Conservation (phyloP, 352 stramenopile genomes). For the Phytophthora sp. region DNA sequence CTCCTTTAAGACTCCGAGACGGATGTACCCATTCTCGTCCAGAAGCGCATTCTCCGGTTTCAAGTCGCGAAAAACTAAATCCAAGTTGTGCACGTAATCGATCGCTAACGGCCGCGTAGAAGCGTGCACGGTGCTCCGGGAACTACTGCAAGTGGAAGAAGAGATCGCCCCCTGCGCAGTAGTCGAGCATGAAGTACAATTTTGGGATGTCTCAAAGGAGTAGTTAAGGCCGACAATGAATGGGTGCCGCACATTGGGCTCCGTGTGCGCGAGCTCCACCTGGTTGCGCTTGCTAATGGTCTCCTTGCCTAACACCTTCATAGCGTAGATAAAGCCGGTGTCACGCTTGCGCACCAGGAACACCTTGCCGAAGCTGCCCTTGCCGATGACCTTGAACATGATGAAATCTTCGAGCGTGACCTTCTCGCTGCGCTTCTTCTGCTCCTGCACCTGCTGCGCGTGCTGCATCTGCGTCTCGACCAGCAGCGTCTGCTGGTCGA, state of each 20-base stretch:
- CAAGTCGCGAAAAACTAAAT: slow-evolving; percentile 97
- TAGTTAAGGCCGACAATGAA: slow-evolving; percentile 97
- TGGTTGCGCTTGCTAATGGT: slow-evolving; percentile 99
- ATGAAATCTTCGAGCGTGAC: slow-evolving; percentile 93
- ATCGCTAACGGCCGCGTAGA: slow-evolving; percentile 98
- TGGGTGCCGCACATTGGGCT: slow-evolving; percentile 96
- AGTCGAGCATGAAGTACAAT: slow-evolving; percentile 99
- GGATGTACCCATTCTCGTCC: slow-evolving; percentile 95
- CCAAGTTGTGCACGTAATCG: slow-evolving; percentile 93
- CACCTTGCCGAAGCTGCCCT: slow-evolving; percentile 96
- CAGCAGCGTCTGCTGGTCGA: slow-evolving; percentile 58
- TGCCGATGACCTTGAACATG: slow-evolving; percentile 97
- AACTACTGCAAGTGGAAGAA: slow-evolving; percentile 97
- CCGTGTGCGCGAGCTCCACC: slow-evolving; percentile 98
- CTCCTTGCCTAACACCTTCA: slow-evolving; percentile 99
- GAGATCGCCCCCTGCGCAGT: slow-evolving; percentile 96
- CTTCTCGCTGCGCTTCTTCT: slow-evolving; percentile 66
- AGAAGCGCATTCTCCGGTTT: slow-evolving; percentile 99
- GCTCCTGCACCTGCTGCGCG: slow-evolving; percentile 42
- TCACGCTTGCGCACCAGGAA: slow-evolving; percentile 95
- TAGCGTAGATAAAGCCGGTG: slow-evolving; percentile 94
- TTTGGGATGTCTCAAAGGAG: slow-evolving; percentile 97
- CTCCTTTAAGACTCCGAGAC: slow-evolving; percentile 93
- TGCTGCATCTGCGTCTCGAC: slow-evolving; percentile 56
- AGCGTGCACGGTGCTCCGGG: slow-evolving; percentile 90